A percentile compares a stretch with the other conserved stretches of the same genome.
These are phyloP conservation scores for Albatrellus ellisii DNA, from an alignment of 768 basidiomycete species.

Conservation along the genomic window DNA sequence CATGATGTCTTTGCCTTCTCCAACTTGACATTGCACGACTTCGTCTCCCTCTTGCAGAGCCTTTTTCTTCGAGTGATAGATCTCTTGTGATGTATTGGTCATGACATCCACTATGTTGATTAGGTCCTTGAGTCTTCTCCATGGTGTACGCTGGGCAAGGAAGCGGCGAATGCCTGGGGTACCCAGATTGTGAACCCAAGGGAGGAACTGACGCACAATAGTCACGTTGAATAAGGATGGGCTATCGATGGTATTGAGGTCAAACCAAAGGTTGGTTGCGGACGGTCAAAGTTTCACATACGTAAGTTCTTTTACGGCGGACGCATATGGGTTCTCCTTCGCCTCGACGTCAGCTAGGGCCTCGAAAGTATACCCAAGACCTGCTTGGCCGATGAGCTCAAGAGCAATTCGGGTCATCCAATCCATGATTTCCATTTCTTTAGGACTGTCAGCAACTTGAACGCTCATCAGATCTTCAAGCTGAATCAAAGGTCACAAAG, in stretches of 20 bases:
- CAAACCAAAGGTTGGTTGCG: conserved; percentile 11
- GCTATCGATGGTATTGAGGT: neutral
- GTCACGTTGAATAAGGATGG: neutral
- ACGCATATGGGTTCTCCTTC: conserved; percentile 18
- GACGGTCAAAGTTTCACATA: conserved; percentile 21
- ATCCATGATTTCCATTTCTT: conserved; percentile 22
- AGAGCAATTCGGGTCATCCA: conserved; percentile 23
- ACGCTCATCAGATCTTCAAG: neutral
- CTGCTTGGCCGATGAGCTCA: conserved; percentile 24
- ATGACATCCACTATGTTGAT: conserved; percentile 19
- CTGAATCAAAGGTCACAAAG: neutral
- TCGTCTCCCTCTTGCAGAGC: conserved; percentile 7
- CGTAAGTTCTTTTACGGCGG: conserved; percentile 20
- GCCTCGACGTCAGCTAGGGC: conserved; percentile 17
- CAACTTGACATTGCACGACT: conserved; percentile 5
- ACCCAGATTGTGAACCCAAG: conserved; percentile 11
- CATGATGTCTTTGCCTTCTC: conserved; percentile 24
- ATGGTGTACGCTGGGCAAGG: conserved; percentile 15
- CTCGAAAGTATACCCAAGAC: conserved; percentile 23
- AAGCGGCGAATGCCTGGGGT: conserved; percentile 21
- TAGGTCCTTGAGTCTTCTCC: conserved; percentile 17
- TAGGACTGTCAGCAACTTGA: conserved; percentile 10
- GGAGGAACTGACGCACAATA: neutral
- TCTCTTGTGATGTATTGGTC: conserved; percentile 17
- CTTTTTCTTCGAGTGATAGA: conserved; percentile 21